Base-by-base conservation (phyloP, 129 eudicot genomes). In the Helianthus tuberosus region DNA sequence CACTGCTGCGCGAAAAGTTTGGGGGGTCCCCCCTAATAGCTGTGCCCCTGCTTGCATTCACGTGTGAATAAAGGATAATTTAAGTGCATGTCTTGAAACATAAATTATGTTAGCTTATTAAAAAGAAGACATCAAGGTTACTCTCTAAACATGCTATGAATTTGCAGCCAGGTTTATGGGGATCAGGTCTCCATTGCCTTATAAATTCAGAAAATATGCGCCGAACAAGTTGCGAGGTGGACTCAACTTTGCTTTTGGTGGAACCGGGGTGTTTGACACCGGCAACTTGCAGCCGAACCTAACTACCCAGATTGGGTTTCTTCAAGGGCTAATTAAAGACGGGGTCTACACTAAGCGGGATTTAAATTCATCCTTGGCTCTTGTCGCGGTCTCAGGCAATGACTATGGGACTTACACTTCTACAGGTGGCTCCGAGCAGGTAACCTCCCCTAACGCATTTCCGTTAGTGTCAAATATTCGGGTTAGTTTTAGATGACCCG, bases 191-290 rank as follows among this genome's bases (percentile, higher is more conserved):
- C 97, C 97, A 5, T 43, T 85, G 64, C 82, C 97, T 1, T 89
- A 89, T 78, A 69, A 47, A 52, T 86, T 83, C 89, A 79, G 75
- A 58, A 75, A 89, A 48, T 60, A n/a, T 14, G 91, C 57, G 3
- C 54, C 57, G 6, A 72, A 66, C 0, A 77, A 64, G 35, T 35
- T 79, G 78, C 58, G 60, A 0, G 10, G 39, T 12, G 97, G 97
- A 55, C 73, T 91, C 74, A 91, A 91, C 69, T 91, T 91, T 47
- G 97, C 97, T 0, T 81, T 16, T 52, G 97, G 96, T 73, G 97
- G 97, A 44, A 91, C 89, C 1, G 97, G 97, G 32, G 97, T 91
- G 35, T 88, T 89, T 77, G 64, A 89, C 74, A 91, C 93, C 0
- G 71, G 75, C 11, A 75, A 73, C 9, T 17, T 72, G 58, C 81